Evolutionary conservation across 176 grass and related monocot genomes (phyloP), one percentile per base, ranked within the genome.

Genomic region (Ampelocalamus luodianensis): DNA sequence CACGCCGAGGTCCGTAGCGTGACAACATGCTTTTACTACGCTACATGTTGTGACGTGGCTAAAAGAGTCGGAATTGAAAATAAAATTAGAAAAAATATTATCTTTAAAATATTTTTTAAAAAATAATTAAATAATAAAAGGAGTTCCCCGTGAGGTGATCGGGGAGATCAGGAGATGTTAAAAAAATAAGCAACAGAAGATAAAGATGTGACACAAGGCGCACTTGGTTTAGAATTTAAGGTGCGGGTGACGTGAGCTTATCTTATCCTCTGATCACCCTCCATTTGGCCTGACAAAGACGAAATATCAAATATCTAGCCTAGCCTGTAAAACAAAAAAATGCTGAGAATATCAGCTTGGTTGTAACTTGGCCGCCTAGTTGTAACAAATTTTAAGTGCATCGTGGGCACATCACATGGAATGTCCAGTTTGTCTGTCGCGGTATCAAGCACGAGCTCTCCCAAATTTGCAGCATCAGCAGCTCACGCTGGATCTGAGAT

Each of bases 181-280:
- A 65, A 55, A 73, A 3, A 0, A 1, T 8, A 14, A 22, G 26
- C 17, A 34, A 1, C 29, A 29, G 29, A 0, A 5, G 51, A 82
- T 77, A 90, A 86, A 83, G 74, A 34, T 27, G 58, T 79, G 84
- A 90, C 80, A 72, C 60, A 51, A 37, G 48, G 12, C 49, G 89
- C 84, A 87, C 74, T 90, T 10, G 23, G 11, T 27, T 82, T 24
- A 39, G 4, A 56, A 29, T 45, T 56, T 11, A 8, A 18, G 46
- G 78, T 49, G 55, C 37, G 39, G 32, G 17, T 87, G 89, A 87
- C 89, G 80, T 44, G 40, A 40, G 4, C 22, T 22, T 59, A 68
- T 11, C 67, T 83, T 75, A 76, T 75, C 80, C 68, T 56, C 16
- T 68, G 39, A 20, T 24, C 74, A 71, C 45, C 15, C 37, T 78